Evolutionary conservation across 1,284 basidiomycete species (phyloP), one percentile per base, ranked within the genome.

Genomic region (Phellopilus nigrolimitatus): DNA sequence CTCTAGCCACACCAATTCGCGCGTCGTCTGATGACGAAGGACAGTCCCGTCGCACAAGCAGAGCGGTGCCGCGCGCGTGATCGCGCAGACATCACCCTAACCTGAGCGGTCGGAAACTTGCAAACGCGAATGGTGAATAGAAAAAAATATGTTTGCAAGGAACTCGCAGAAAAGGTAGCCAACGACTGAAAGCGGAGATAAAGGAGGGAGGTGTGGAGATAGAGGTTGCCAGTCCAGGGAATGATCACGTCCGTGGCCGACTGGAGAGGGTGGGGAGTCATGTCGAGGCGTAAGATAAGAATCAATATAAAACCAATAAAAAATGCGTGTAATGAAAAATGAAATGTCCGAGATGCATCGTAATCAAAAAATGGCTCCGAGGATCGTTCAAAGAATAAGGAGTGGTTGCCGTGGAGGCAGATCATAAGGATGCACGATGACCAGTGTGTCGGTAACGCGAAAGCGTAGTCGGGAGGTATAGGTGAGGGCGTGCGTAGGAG

Each of bases 221-320:
- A 31, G 30, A 38, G 38, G 22, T 5, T 7, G 34, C 8, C n/a
- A 37, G 34, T 37, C 34, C 34, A 37, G 10, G 34, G 34, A 37
- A 15, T 17, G 34, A 37, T 37, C 15, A 37, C 34, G n/a, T 37
- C 34, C 34, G 15, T 37, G n/a, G 34, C 31, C n/a, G n/a, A 33
- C 34, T 10, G 36, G 36, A 37, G 24, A 10, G 13, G 15, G 22
- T 27, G 38, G 34, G 30, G 19, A 22, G 34, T 49, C 40, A 30
- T 49, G 53, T 53, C 51, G 51, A 28, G 47, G 41, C 40, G 34
- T 28, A 44, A 54, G 36, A 38, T 19, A 43, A 30, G 9, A 49
- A 45, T 22, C 47, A 54, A 54, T 54, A 54, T 54, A 49, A 49
- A 54, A 54, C 22, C 47, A 54, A 54, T 54, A 54, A 54, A 54